Evolutionary conservation across 2,329 filamentous ascomycete genomes (phyloP).

Genomic region (Penicillium sp.): DNA sequence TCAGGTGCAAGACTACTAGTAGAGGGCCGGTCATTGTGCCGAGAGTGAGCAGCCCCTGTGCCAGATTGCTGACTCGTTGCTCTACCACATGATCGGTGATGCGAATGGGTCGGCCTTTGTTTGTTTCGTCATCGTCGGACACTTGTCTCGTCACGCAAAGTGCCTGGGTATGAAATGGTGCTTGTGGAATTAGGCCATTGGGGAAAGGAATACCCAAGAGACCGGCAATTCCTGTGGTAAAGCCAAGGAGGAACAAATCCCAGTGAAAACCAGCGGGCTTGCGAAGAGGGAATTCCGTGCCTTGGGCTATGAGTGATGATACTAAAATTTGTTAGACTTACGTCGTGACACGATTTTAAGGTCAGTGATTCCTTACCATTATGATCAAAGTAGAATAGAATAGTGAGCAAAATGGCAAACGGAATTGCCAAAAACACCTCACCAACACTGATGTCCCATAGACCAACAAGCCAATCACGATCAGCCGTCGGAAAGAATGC

Average conservation of each 20-base stretch:
- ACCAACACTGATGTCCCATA: conserved; percentile 70
- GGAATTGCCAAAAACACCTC: conserved; percentile 83
- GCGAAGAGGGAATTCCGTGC: conserved; percentile 73
- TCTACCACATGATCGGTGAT: conserved; percentile 63
- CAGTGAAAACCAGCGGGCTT: conserved; percentile 84
- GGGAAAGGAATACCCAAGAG: conserved; percentile 75
- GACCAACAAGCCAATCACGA: conserved; percentile 72
- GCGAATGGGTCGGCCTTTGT: conserved; percentile 57
- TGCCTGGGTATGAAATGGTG: conserved; percentile 75
- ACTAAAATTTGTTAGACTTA: conserved; percentile 45
- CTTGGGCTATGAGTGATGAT: conserved; percentile 76
- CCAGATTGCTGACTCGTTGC: conserved; percentile 73
- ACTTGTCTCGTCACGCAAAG: conserved; percentile 65
- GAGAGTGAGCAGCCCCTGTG: conserved; percentile 71
- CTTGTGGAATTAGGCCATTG: conserved; percentile 79
- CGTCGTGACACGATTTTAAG: background rate
- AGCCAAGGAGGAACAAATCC: conserved; percentile 75
- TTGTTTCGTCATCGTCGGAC: conserved; percentile 54
- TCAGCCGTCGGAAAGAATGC: conserved; percentile 75
- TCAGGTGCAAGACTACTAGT: conserved; percentile 68
- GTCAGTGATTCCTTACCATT: conserved; percentile 60
- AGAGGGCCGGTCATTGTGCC: conserved; percentile 75
- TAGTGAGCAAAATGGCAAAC: conserved; percentile 76
- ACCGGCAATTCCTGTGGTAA: conserved; percentile 72
- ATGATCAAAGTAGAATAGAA: conserved; percentile 87